Conservation (phyloP, 805 yeast genomes). For the Saccharomyces kudriavzevii region DNA sequence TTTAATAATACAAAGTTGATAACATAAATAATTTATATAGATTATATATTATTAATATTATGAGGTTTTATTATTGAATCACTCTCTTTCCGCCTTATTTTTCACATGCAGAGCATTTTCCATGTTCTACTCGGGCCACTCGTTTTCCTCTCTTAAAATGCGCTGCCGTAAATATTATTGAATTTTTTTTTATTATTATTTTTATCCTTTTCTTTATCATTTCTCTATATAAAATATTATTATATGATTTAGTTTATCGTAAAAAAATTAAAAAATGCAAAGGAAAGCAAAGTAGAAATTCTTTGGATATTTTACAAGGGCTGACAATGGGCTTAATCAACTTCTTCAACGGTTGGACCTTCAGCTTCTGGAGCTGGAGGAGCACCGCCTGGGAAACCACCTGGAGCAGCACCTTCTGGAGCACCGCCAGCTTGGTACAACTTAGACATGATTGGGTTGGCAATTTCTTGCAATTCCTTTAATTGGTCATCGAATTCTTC, state of each 20-base stretch:
- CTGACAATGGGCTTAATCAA: constrained; percentile 41
- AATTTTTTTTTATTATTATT: background rate
- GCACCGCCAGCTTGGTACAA: constrained; percentile 90
- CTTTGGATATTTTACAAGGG: background rate
- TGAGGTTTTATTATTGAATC: background rate
- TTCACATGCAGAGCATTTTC: too few species aligned
- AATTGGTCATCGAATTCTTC: constrained; percentile 91
- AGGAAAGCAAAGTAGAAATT: background rate
- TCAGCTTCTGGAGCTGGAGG: constrained; percentile 55
- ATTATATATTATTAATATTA: background rate
- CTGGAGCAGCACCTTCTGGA: constrained; percentile 51
- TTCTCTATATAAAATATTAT: background rate
- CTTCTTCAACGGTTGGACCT: constrained; percentile 77
- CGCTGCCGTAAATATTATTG: background rate
- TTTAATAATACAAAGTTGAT: background rate
- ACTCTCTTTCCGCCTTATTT: too few species aligned
- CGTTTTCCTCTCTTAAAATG: too few species aligned
- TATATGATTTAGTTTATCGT: background rate
- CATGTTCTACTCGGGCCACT: too few species aligned
- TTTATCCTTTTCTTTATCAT: background rate
- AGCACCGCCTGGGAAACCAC: constrained; percentile 58
- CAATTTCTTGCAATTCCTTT: constrained; percentile 92
- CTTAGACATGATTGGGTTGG: constrained; percentile 95
- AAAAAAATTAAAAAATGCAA: background rate
- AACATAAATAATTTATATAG: background rate